Evolutionary conservation across 306 rosid species (phyloP).

Genomic region (Herpetospermum pedunculosum): DNA sequence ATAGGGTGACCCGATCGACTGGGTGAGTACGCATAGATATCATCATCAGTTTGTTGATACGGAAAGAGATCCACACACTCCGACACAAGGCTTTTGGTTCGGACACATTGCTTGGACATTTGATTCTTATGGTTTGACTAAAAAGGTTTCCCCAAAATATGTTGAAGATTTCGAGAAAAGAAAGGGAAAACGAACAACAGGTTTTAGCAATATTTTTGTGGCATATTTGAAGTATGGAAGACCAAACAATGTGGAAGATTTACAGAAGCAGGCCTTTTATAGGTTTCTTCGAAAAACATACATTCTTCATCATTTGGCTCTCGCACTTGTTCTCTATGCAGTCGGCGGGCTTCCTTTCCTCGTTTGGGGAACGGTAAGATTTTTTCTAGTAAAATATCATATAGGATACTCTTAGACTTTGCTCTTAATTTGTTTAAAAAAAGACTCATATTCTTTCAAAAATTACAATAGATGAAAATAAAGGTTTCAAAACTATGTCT

Average conservation of each 20-base stretch:
- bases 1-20: slow-evolving; percentile 85
- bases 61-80: slow-evolving; percentile 89
- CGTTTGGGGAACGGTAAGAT: slow-evolving; percentile 60
- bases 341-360: slow-evolving; percentile 58
- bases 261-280: slow-evolving; percentile 48
- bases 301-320: slow-evolving; percentile 40
- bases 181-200: neutral
- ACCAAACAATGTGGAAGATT: slow-evolving; percentile 53
- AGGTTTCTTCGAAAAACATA: slow-evolving; percentile 44
- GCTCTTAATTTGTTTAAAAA: no score
- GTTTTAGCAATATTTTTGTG: neutral
- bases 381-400: no score
- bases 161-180: neutral
- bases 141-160: slow-evolving; percentile 32
- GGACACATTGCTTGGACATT: slow-evolving; percentile 81
- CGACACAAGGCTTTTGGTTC: slow-evolving; percentile 78
- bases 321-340: slow-evolving; percentile 42
- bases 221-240: slow-evolving; percentile 59
- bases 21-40: slow-evolving; percentile 92
- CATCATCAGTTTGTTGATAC: slow-evolving; percentile 90
- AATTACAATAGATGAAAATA: no score
- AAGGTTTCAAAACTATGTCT: no score
- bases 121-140: slow-evolving; percentile 37
- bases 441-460: no score
- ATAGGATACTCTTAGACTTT: no score